Evolutionary conservation across 352 stramenopile genomes (phyloP).

Genomic region (Pythium chondricola): DNA sequence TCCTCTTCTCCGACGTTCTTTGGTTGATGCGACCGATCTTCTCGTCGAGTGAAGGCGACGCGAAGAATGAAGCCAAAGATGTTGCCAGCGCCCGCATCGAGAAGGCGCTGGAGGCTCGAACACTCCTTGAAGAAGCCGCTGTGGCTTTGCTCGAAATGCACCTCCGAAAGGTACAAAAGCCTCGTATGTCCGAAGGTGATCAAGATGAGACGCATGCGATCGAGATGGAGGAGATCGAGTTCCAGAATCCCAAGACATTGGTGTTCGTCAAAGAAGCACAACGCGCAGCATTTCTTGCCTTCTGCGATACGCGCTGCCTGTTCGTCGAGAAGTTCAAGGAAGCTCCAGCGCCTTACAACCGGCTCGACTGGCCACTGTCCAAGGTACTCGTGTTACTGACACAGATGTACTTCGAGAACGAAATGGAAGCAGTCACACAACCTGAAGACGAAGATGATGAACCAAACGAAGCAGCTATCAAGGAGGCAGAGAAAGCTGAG

Average conservation of each 20-base stretch:
- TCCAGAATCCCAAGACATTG: slow-evolving; percentile 44
- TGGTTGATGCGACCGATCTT: slow-evolving; percentile 73
- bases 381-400: slow-evolving; percentile 63
- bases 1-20: slow-evolving; percentile 71
- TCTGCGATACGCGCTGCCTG: slow-evolving; percentile 74
- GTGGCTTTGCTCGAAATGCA: slow-evolving; percentile 74
- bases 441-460: slow-evolving; percentile 39
- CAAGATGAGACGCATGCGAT: slow-evolving; percentile 33
- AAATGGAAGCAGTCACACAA: slow-evolving; percentile 46
- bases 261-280: slow-evolving; percentile 62
- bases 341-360: slow-evolving; percentile 42
- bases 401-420: slow-evolving; percentile 81
- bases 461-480: slow-evolving; percentile 15
- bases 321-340: slow-evolving; percentile 83
- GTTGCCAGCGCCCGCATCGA: slow-evolving; percentile 30
- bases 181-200: slow-evolving; percentile 1
- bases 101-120: slow-evolving; percentile 28
- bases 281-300: slow-evolving; percentile 60
- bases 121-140: slow-evolving; percentile 50
- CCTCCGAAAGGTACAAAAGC: slow-evolving; percentile 31
- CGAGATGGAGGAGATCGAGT: slow-evolving; percentile 61
- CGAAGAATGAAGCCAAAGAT: slow-evolving; percentile 12
- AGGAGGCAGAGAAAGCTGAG: slow-evolving; percentile 23
- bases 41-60: slow-evolving; percentile 17
- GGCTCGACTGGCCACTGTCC: slow-evolving; percentile 59